phyloP scores from a whole-genome alignment of 2,329 filamentous ascomycete species.

The Verticillium zaregamsianum region DNA sequence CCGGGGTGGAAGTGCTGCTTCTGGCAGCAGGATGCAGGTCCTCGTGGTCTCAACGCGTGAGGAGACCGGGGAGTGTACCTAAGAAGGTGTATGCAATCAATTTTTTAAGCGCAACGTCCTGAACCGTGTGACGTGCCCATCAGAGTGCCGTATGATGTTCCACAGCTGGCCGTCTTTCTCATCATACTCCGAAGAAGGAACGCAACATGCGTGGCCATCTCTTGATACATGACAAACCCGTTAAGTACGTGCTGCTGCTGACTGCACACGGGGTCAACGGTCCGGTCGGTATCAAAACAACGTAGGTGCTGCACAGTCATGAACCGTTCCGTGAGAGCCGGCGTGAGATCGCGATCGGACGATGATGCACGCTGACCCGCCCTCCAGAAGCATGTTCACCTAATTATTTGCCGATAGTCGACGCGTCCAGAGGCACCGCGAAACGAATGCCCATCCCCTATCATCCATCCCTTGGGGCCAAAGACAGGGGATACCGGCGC shows the following conservation, averaged over 20 bases:
- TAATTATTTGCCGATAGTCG: not conserved
- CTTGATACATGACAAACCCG: too few species aligned
- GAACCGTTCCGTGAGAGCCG: not conserved
- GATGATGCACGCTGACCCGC: not conserved
- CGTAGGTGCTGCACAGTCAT: not conserved
- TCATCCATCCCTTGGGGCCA: not conserved
- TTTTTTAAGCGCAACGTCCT: not conserved
- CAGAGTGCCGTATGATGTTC: too few species aligned
- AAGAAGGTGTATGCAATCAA: not conserved
- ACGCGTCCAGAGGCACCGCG: not conserved
- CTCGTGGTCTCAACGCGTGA: not conserved
- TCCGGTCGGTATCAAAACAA: too few species aligned
- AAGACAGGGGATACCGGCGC: not conserved
- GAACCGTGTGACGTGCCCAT: not conserved
- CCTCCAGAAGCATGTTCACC: not conserved
- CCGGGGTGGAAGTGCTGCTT: not conserved
- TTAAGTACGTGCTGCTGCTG: too few species aligned
- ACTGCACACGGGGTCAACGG: too few species aligned
- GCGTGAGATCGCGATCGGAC: not conserved
- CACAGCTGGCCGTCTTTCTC: too few species aligned
- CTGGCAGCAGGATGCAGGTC: not conserved
- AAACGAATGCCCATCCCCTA: not conserved
- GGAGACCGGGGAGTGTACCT: not conserved
- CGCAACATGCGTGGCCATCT: too few species aligned
- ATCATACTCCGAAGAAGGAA: too few species aligned